Percentiles rank a stretch among this genome's conserved stretches.
phyloP scores from a whole-genome alignment of 208 protist species.

The Phytomonas francai region DNA sequence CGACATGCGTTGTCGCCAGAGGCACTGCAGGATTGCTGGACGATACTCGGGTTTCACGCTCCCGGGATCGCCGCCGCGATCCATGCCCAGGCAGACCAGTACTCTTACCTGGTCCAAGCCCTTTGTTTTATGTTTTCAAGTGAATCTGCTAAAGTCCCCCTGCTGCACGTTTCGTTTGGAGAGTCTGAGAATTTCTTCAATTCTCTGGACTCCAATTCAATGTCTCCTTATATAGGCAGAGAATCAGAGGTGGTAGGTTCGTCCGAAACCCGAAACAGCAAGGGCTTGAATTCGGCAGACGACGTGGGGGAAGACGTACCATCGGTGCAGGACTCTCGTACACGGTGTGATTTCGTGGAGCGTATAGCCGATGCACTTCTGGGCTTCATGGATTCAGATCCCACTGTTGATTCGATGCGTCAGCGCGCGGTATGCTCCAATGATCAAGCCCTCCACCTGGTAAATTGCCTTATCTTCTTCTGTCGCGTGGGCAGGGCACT shows the following conservation, averaged over 20 bases:
- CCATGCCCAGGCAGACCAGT: constrained; percentile 33
- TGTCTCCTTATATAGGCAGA: neutral
- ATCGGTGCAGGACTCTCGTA: neutral
- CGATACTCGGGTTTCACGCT: constrained; percentile 26
- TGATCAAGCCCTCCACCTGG: constrained; percentile 26
- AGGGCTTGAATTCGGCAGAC: neutral
- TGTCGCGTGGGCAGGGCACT: constrained; percentile 17
- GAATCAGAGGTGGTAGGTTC: neutral
- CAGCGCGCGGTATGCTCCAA: constrained; percentile 33
- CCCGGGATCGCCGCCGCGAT: constrained; percentile 47
- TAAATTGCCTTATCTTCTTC: constrained; percentile 44
- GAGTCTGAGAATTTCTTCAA: neutral
- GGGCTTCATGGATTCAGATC: neutral
- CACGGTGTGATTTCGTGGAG: neutral
- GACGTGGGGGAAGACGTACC: neutral
- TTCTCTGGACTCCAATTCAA: neutral
- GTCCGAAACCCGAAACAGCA: neutral
- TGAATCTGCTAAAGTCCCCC: constrained; percentile 34
- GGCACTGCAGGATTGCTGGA: constrained; percentile 46
- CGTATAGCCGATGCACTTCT: neutral
- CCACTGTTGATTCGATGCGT: neutral
- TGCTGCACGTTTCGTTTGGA: constrained; percentile 30
- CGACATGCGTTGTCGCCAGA: constrained; percentile 31
- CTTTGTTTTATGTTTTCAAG: constrained; percentile 41
- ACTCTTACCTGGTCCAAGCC: constrained; percentile 50